These are phyloP conservation scores for Syzygium aqueum DNA, from an alignment of 345 rosid genomes.

Conservation along the genomic window DNA sequence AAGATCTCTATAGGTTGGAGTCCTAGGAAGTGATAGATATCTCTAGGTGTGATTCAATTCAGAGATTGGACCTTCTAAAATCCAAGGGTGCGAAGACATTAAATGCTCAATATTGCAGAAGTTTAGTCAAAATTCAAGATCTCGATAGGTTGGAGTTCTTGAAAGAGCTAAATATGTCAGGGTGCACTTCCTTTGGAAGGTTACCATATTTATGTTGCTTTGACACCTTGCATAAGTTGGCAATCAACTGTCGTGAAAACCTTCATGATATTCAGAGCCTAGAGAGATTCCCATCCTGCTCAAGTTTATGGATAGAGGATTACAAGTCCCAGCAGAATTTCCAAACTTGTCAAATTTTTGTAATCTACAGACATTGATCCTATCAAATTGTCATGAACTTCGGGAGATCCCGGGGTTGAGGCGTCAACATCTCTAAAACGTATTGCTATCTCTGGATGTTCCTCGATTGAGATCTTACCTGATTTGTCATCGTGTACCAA, in stretches of 20 bases:
- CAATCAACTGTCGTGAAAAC: too few species aligned
- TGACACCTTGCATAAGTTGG: too few species aligned
- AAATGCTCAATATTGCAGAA: accelerated
- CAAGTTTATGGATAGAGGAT: neutral
- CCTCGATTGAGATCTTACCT: too few species aligned
- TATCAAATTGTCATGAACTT: neutral
- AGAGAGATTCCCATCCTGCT: too few species aligned
- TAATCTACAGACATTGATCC: too few species aligned
- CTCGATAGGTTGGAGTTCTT: neutral
- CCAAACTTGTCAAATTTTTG: neutral
- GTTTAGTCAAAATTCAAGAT: neutral
- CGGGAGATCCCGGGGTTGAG: neutral
- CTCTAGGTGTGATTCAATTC: neutral
- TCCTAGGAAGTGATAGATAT: neutral
- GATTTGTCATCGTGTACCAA: too few species aligned
- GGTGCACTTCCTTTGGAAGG: neutral
- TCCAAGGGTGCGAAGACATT: neutral
- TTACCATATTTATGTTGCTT: too few species aligned
- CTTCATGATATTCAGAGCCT: too few species aligned
- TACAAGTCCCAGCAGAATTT: neutral
- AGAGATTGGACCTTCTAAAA: neutral
- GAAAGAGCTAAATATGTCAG: neutral
- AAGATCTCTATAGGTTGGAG: neutral
- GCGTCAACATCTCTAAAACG: neutral
- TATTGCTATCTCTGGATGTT: neutral